These are phyloP conservation scores for Fusarium sp. DNA, from an alignment of 2,329 filamentous ascomycete genomes.

Conservation along the genomic window DNA sequence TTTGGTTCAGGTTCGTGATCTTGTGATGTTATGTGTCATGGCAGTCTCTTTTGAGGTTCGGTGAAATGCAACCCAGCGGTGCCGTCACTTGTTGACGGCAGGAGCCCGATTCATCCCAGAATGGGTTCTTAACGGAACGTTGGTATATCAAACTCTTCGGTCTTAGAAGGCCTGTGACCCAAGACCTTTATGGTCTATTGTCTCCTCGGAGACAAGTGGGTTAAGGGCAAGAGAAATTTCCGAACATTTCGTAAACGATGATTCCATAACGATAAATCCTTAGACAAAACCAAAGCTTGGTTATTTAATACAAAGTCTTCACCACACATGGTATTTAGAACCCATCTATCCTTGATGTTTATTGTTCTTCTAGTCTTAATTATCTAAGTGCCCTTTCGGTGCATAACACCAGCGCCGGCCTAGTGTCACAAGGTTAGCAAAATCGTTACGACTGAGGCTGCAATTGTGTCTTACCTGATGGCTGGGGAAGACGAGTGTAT, in stretches of 20 bases:
- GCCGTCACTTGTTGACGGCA: constrained; percentile 80
- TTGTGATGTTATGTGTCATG: constrained; percentile 21
- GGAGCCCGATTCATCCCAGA: constrained; percentile 76
- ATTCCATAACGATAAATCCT: neutral
- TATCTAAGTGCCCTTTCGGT: constrained; percentile 45
- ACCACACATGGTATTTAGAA: neutral
- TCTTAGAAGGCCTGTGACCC: constrained; percentile 57
- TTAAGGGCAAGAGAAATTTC: constrained; percentile 59
- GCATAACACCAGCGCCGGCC: constrained; percentile 53
- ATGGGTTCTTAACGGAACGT: constrained; percentile 85
- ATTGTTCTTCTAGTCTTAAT: constrained; percentile 11
- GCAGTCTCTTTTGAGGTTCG: constrained; percentile 11
- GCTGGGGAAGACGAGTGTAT: constrained; percentile 87
- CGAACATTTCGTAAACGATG: constrained; percentile 52
- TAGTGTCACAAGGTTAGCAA: constrained; percentile 32
- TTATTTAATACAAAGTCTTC: neutral
- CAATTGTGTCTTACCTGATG: constrained; percentile 75
- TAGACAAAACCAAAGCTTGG: neutral
- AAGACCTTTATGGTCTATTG: constrained; percentile 43
- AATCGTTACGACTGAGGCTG: too few relatives aligned
- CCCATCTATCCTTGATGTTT: neutral
- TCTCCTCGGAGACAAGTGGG: constrained; percentile 50
- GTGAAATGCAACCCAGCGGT: constrained; percentile 69
- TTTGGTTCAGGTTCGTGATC: constrained; percentile 15
- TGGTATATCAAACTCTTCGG: constrained; percentile 70